Evolutionary conservation across 805 yeast genomes (phyloP).

Genomic region (Yamadazyma tumulicola): DNA sequence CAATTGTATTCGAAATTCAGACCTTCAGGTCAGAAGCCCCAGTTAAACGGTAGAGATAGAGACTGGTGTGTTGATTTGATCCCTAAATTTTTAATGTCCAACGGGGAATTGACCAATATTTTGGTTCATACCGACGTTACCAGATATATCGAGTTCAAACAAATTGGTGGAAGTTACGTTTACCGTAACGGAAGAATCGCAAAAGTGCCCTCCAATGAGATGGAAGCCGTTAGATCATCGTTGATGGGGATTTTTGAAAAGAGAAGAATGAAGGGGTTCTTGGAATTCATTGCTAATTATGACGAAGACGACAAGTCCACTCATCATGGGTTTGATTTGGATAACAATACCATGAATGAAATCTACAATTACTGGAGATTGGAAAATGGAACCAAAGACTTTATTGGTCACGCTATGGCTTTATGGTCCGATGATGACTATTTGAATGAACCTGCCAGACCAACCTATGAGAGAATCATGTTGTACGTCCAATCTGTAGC

Average conservation of each 20-base stretch:
- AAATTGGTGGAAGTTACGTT: constrained; percentile 92
- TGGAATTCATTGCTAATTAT: constrained; percentile 82
- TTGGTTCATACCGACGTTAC: constrained; percentile 95
- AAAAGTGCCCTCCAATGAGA: constrained; percentile 89
- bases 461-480: constrained; percentile 80
- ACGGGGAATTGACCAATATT: constrained; percentile 94
- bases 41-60: constrained; percentile 82
- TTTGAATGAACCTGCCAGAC: constrained; percentile 84
- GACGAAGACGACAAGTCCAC: constrained; percentile 75
- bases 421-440: constrained; percentile 92
- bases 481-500: constrained; percentile 89
- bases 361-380: constrained; percentile 85
- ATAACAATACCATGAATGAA: constrained; percentile 86
- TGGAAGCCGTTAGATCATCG: constrained; percentile 87
- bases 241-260: constrained; percentile 96
- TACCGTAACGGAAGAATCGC: constrained; percentile 87
- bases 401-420: constrained; percentile 99
- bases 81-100: constrained; percentile 96
- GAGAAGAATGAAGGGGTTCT: constrained; percentile 87
- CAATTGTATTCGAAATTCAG: constrained; percentile 78
- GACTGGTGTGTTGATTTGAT: constrained; percentile 98
- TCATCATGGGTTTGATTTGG: constrained; percentile 83
- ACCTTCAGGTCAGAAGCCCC: constrained; percentile 66
- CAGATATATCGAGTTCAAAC: constrained; percentile 92
- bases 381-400: constrained; percentile 90